These are phyloP conservation scores for Cryphonectria japonica DNA, from an alignment of 2,329 filamentous ascomycete genomes.

Conservation along the genomic window DNA sequence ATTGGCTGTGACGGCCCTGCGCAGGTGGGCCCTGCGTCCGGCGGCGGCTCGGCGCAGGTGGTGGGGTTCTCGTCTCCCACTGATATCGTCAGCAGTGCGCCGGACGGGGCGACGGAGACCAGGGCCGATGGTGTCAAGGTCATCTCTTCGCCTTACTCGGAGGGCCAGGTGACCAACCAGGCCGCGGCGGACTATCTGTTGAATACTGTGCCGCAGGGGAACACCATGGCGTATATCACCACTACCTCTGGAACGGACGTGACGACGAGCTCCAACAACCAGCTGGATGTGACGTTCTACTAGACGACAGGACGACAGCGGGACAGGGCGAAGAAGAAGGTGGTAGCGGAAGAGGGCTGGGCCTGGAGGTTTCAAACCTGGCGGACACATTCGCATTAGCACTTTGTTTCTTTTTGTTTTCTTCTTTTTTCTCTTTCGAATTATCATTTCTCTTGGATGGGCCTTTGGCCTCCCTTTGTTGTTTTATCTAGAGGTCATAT, in stretches of 20 bases:
- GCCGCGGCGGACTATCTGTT: conserved; percentile 19
- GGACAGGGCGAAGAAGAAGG: not conserved
- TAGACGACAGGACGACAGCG: not conserved
- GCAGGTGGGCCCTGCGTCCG: conserved; percentile 17
- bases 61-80: conserved; percentile 12
- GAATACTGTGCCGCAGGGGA: conserved; percentile 2
- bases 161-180: conserved; percentile 16
- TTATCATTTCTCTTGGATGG: not conserved
- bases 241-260: conserved; percentile 18
- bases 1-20: conserved; percentile 25
- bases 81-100: conserved; percentile 10
- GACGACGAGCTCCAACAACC: conserved; percentile 24
- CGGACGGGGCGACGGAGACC: conserved; percentile 15
- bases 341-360: not conserved
- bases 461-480: not conserved
- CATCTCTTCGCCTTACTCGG: conserved; percentile 20
- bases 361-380: not conserved
- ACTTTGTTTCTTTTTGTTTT: not conserved
- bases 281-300: conserved; percentile 20
- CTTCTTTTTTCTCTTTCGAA: not conserved
- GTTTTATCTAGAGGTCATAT: not conserved
- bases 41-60: not conserved
- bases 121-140: conserved; percentile 20
- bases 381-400: not conserved
- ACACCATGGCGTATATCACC: conserved; percentile 22